Conservation (phyloP, 768 basidiomycete genomes). For the Leccinum subtestaceum region DNA sequence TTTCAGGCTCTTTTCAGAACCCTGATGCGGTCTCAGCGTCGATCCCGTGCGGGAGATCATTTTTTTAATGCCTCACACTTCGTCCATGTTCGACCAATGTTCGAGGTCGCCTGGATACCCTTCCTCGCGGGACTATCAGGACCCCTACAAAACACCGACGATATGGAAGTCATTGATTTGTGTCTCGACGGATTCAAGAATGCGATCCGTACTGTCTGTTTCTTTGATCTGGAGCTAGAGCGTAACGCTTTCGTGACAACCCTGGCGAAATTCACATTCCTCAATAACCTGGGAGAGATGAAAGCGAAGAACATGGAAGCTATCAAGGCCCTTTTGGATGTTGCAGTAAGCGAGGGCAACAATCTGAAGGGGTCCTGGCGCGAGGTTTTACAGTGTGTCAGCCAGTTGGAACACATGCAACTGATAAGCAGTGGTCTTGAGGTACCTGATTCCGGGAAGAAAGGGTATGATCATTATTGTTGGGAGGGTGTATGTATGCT, state of each 20-base stretch:
- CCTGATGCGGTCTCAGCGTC: slow-evolving; percentile 89
- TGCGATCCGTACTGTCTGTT: slow-evolving; percentile 95
- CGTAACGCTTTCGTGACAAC: slow-evolving; percentile 99
- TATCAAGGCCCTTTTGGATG: slow-evolving; percentile 90
- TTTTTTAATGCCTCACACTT: slow-evolving; percentile 97
- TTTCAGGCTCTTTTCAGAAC: slow-evolving; percentile 84
- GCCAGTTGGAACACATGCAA: slow-evolving; percentile 98
- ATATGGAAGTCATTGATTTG: slow-evolving; percentile 85
- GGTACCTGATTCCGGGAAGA: slow-evolving; percentile 70
- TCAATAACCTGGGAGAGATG: slow-evolving; percentile 98
- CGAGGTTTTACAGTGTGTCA: slow-evolving; percentile 95
- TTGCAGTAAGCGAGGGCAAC: slow-evolving; percentile 96
- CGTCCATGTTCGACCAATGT: slow-evolving; percentile 97
- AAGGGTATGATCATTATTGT: slow-evolving; percentile 56
- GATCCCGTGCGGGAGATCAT: slow-evolving; percentile 74
- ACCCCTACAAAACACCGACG: slow-evolving; percentile 93
- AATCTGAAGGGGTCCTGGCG: slow-evolving; percentile 95
- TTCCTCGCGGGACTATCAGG: slow-evolving; percentile 94
- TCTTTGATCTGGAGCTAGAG: slow-evolving; percentile 95
- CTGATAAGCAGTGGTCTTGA: slow-evolving; percentile 91
- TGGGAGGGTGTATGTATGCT: slow-evolving; percentile 1
- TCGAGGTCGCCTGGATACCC: slow-evolving; percentile 99
- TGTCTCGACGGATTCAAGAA: slow-evolving; percentile 95
- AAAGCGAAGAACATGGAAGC: slow-evolving; percentile 99
- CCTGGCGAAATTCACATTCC: slow-evolving; percentile 92